Conservation (phyloP, 768 basidiomycete species). For the Mycena vulgaris region DNA sequence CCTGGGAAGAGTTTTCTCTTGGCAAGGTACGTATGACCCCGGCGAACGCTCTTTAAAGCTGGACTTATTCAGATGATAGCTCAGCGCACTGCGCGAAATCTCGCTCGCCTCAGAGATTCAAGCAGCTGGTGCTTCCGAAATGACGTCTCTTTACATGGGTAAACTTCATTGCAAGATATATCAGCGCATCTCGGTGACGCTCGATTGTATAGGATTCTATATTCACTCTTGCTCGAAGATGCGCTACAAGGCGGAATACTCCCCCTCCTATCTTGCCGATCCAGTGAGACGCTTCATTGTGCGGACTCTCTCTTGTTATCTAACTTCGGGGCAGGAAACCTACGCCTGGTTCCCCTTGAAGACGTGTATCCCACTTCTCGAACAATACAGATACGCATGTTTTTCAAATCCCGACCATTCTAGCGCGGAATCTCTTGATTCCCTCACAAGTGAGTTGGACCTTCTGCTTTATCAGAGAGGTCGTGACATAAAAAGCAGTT, state of each 20-base stretch:
- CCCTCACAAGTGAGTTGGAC: slow-evolving; percentile 31
- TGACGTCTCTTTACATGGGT: slow-evolving; percentile 93
- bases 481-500: not conserved
- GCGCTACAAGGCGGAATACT: slow-evolving; percentile 95
- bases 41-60: not conserved
- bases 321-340: slow-evolving; percentile 70
- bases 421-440: slow-evolving; percentile 46
- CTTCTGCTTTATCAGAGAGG: not conserved
- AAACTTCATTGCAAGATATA: slow-evolving; percentile 34
- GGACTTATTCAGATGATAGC: slow-evolving; percentile 54
- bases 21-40: slow-evolving; percentile 79
- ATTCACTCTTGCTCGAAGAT: slow-evolving; percentile 95
- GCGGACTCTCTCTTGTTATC: not conserved
- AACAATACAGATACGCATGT: slow-evolving; percentile 76
- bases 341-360: slow-evolving; percentile 83
- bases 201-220: slow-evolving; percentile 84
- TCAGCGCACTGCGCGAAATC: slow-evolving; percentile 89
- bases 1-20: slow-evolving; percentile 78
- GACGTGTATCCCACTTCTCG: slow-evolving; percentile 71
- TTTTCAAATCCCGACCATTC: slow-evolving; percentile 79
- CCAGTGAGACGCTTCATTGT: slow-evolving; percentile 67
- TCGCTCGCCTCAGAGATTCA: slow-evolving; percentile 83
- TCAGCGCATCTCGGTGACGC: slow-evolving; percentile 1
- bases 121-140: slow-evolving; percentile 72
- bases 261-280: slow-evolving; percentile 90